These are phyloP conservation scores for Teratosphaeria pseudoeucalypti DNA, from an alignment of 2,329 filamentous ascomycete genomes.

Conservation along the genomic window DNA sequence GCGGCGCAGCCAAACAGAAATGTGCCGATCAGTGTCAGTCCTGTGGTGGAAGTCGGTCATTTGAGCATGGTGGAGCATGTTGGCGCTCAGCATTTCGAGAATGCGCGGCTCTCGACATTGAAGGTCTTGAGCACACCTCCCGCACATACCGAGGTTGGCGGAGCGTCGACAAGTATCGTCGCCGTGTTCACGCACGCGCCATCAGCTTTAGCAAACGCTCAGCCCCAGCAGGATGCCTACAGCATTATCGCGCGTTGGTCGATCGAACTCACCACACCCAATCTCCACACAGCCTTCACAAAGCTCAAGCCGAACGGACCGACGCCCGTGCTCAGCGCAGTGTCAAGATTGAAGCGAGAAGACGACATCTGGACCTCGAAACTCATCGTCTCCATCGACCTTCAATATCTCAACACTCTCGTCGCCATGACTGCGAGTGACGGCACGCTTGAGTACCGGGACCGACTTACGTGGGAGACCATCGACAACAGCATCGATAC, in stretches of 20 bases:
- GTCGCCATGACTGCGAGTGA: slow-evolving; percentile 68
- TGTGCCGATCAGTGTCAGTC: slow-evolving; percentile 19
- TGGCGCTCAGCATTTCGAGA: slow-evolving; percentile 17
- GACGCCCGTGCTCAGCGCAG: slow-evolving; percentile 9
- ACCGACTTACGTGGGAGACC: slow-evolving; percentile 58
- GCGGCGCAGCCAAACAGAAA: slow-evolving; percentile 26
- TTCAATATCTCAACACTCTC: slow-evolving; percentile 60
- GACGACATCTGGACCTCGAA: slow-evolving; percentile 61
- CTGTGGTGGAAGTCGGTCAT: slow-evolving; percentile 18
- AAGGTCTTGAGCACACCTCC: slow-evolving; percentile 39
- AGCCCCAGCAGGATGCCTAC: slow-evolving; percentile 54
- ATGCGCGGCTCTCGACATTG: slow-evolving; percentile 17
- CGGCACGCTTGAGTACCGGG: slow-evolving; percentile 69
- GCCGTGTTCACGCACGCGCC: slow-evolving; percentile 56
- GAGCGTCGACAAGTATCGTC: slow-evolving; percentile 44
- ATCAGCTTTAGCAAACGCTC: slow-evolving; percentile 30
- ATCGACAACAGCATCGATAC: slow-evolving; percentile 55
- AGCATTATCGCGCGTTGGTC: slow-evolving; percentile 81
- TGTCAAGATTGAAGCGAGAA: slow-evolving; percentile 49
- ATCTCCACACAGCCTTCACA: slow-evolving; percentile 27
- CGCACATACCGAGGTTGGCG: slow-evolving; percentile 45
- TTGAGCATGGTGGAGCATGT: slow-evolving; percentile 17
- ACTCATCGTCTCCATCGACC: slow-evolving; percentile 56
- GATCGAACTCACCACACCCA: slow-evolving; percentile 41
- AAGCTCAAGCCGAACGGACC: slow-evolving; percentile 18